Conservation (phyloP, 2,329 filamentous ascomycete genomes). For the Verticillium tricorpus region DNA sequence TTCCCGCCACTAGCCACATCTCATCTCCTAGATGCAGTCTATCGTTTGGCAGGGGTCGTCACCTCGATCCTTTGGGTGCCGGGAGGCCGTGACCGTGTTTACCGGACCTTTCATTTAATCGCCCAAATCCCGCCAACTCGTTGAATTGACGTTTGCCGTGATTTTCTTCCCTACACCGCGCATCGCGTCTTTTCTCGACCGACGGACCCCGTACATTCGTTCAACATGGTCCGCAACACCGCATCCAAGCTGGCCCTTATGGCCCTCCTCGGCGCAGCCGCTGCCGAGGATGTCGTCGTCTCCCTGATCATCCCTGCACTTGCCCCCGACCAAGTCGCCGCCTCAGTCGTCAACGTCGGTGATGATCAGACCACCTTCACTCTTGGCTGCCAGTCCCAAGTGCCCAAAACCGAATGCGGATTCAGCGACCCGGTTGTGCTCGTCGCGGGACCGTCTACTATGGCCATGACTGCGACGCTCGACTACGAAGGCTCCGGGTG, state of each 20-base stretch:
- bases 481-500: conserved; percentile 1
- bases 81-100: background rate
- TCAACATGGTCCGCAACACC: background rate
- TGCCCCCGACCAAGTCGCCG: conserved; percentile 18
- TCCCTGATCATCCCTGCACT: conserved; percentile 20
- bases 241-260: background rate
- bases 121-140: background rate
- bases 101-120: background rate
- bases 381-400: conserved; percentile 18
- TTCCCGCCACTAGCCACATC: background rate
- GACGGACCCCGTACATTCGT: background rate
- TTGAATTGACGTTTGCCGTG: background rate
- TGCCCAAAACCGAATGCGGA: conserved; percentile 19
- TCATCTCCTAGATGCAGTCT: background rate
- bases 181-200: background rate
- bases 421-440: conserved; percentile 16
- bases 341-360: conserved; percentile 24
- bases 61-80: background rate
- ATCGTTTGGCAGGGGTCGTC: background rate
- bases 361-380: conserved; percentile 23
- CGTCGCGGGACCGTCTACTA: conserved; percentile 22
- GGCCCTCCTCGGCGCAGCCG: conserved; percentile 6
- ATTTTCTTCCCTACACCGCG: background rate
- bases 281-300: conserved; percentile 21
- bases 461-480: conserved; percentile 10